A percentile compares a stretch with the other conserved stretches of the same genome.
These are phyloP conservation scores for Gentiana straminea DNA, from an alignment of 257 asterid genomes.

Conservation along the genomic window DNA sequence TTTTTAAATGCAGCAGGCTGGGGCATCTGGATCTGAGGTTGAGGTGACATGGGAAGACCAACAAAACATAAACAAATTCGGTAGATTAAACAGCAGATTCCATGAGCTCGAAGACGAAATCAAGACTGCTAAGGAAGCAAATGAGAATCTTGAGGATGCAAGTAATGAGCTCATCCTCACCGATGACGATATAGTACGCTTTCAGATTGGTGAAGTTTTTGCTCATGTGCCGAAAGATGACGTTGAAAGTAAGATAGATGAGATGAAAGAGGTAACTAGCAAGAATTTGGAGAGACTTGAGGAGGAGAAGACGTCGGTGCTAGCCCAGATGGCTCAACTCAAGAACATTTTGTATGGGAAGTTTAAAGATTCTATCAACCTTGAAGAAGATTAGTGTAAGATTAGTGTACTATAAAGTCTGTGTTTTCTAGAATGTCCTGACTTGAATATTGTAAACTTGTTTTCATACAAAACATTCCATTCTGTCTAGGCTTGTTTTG, in stretches of 20 bases:
- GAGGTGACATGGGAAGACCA: conserved; percentile 98
- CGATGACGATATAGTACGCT: conserved; percentile 75
- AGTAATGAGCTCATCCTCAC: conserved; percentile 86
- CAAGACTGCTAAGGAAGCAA: conserved; percentile 76
- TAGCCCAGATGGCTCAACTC: conserved; percentile 69
- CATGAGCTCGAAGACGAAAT: conserved; percentile 92
- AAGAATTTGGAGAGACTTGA: conserved; percentile 60
- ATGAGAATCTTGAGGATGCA: conserved; percentile 84
- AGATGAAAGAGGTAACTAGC: conserved; percentile 57
- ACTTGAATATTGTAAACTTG: too few species aligned
- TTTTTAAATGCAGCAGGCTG: conserved; percentile 28
- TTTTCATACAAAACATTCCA: too few species aligned
- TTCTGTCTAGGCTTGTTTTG: too few species aligned
- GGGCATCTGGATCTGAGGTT: conserved; percentile 54
- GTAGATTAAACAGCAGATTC: conserved; percentile 74
- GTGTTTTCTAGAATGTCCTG: too few species aligned
- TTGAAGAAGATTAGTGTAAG: conserved; percentile 58
- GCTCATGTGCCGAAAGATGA: conserved; percentile 78
- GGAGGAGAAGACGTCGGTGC: conserved; percentile 61
- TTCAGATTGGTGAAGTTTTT: conserved; percentile 90
- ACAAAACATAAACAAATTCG: conserved; percentile 87
- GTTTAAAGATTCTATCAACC: conserved; percentile 84
- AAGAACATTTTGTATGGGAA: conserved; percentile 72
- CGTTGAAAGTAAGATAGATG: conserved; percentile 75
- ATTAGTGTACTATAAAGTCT: too few species aligned